Evolutionary conservation across 2,329 filamentous ascomycete species (phyloP).

Genomic region (Aspergillus felis): DNA sequence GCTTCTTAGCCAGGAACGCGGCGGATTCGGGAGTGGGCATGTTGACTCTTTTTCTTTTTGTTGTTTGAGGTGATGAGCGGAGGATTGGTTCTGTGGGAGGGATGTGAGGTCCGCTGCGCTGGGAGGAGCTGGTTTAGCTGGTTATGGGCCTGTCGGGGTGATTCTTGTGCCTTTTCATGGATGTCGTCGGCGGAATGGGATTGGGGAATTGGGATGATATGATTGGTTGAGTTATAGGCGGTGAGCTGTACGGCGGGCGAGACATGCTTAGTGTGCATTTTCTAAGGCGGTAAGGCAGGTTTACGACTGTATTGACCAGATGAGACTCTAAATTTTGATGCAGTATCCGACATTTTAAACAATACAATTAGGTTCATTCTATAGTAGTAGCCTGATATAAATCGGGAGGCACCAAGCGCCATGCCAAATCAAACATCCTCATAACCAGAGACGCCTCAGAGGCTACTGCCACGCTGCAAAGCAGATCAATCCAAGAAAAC

Average conservation of each 20-base stretch:
- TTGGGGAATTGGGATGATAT: constrained; percentile 20
- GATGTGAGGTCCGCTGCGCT: constrained; percentile 2
- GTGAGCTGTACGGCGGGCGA: constrained; percentile 6
- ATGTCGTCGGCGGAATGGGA: constrained; percentile 7
- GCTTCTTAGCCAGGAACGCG: constrained; percentile 62
- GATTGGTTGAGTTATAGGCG: constrained; percentile 26
- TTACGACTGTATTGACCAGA: not conserved
- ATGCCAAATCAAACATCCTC: constrained; percentile 3
- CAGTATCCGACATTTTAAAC: not conserved
- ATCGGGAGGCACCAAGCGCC: constrained; percentile 2
- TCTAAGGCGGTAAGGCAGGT: not conserved
- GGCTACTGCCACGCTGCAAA: not conserved
- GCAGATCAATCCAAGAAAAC: not conserved
- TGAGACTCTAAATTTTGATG: not conserved
- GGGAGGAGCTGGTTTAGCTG: constrained; percentile 9
- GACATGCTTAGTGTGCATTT: not conserved
- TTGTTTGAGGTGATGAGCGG: not conserved
- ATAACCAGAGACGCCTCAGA: not conserved
- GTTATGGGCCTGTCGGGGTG: constrained; percentile 17
- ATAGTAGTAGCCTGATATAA: not conserved
- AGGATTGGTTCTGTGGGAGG: constrained; percentile 3
- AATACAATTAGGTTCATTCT: not conserved
- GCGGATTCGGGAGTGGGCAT: constrained; percentile 66
- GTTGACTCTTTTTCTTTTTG: constrained; percentile 17
- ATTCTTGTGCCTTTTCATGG: constrained; percentile 12